phyloP scores from a whole-genome alignment of 2,329 filamentous ascomycete species.

The Thelonectria discophora region DNA sequence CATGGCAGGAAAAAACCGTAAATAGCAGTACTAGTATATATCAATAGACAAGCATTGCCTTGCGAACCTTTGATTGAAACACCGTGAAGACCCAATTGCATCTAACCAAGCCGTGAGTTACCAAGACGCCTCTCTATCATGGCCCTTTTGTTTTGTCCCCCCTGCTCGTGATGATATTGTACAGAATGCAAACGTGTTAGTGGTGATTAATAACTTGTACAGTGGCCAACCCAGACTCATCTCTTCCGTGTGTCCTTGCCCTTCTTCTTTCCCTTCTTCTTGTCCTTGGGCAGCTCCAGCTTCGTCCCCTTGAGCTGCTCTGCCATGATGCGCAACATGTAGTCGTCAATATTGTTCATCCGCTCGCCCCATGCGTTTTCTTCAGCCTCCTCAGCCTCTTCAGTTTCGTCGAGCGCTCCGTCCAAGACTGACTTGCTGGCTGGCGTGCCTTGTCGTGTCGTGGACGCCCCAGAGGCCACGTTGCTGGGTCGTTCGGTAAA shows the following conservation, averaged over 20 bases:
- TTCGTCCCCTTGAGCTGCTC: constrained; percentile 66
- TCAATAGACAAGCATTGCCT: constrained; percentile 25
- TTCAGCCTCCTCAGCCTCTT: constrained; percentile 55
- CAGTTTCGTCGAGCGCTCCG: constrained; percentile 44
- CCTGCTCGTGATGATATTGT: constrained; percentile 18
- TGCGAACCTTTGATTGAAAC: constrained; percentile 5
- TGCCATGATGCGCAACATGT: constrained; percentile 76
- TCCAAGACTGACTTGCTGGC: constrained; percentile 49
- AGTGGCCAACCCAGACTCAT: constrained; percentile 37
- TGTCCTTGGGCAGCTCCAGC: constrained; percentile 71
- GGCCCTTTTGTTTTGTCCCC: constrained; percentile 11
- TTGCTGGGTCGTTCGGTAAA: constrained; percentile 73
- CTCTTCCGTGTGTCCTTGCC: constrained; percentile 66
- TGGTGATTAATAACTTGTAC: constrained; percentile 21
- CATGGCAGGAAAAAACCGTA: constrained; percentile 30
- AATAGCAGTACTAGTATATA: constrained; percentile 30
- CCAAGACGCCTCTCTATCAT: constrained; percentile 21
- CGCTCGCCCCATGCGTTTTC: constrained; percentile 66
- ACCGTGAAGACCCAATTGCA: constrained; percentile 12
- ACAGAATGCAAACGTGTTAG: constrained; percentile 15
- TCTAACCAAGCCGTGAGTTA: constrained; percentile 21
- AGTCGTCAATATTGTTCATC: constrained; percentile 75
- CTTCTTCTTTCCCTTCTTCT: constrained; percentile 68
- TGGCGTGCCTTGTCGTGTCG: constrained; percentile 62
- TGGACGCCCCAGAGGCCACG: constrained; percentile 59